phyloP scores from a whole-genome alignment of 768 basidiomycete genomes.

The Solioccasus polychromus region DNA sequence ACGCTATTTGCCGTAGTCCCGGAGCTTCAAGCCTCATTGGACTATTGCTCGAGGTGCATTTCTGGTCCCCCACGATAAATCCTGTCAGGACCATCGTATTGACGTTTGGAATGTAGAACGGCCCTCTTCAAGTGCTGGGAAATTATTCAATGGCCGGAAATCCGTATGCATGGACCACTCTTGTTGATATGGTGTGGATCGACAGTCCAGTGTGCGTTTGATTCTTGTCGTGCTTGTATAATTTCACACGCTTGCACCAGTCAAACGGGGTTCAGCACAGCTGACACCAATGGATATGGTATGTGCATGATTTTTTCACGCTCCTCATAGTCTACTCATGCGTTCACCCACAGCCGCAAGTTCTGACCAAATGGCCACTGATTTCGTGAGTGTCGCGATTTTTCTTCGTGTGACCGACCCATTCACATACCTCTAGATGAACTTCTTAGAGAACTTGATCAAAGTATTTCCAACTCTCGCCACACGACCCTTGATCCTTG shows the following conservation, averaged over 20 bases:
- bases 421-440: constrained; percentile 49
- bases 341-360: constrained; percentile 47
- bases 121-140: constrained; percentile 54
- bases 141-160: constrained; percentile 50
- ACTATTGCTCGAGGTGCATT: constrained; percentile 54
- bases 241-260: constrained; percentile 20
- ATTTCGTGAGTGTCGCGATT: constrained; percentile 35
- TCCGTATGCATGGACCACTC: constrained; percentile 51
- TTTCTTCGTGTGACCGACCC: neutral
- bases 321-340: neutral
- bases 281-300: constrained; percentile 57
- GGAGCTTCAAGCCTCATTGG: constrained; percentile 68
- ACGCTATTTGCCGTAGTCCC: constrained; percentile 37
- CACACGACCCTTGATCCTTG: constrained; percentile 60
- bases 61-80: too few relatives aligned
- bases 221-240: neutral
- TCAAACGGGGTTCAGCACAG: constrained; percentile 64
- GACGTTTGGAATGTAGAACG: constrained; percentile 44
- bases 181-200: constrained; percentile 61
- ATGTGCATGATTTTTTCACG: constrained; percentile 9
- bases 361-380: constrained; percentile 59
- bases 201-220: constrained; percentile 60
- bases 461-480: constrained; percentile 69
- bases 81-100: neutral
- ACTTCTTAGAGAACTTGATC: constrained; percentile 66